Conservation (phyloP, 805 yeast genomes). For the Clavispora santaluciae region DNA sequence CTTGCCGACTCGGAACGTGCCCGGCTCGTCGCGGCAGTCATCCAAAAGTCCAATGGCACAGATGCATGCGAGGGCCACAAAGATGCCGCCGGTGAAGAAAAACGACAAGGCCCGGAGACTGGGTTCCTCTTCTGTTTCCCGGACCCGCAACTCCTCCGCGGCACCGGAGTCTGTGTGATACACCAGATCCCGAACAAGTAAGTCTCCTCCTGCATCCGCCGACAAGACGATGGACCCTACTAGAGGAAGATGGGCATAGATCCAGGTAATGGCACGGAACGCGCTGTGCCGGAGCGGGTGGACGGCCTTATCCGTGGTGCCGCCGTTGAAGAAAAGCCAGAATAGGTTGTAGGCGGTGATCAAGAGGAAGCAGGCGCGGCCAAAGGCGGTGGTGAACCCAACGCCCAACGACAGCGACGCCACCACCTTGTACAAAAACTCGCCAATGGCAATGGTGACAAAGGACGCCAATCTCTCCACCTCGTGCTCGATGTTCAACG, state of each 20-base stretch:
- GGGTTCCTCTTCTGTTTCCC: slow-evolving; percentile 21
- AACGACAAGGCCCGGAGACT: slow-evolving; percentile 40
- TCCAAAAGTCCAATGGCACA: slow-evolving; percentile 42
- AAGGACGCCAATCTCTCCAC: slow-evolving; percentile 57
- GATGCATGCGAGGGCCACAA: slow-evolving; percentile 38
- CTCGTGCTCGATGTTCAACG: slow-evolving; percentile 62
- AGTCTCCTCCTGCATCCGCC: slow-evolving; percentile 56
- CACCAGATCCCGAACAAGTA: slow-evolving; percentile 25
- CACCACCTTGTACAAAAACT: slow-evolving; percentile 51
- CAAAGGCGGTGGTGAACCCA: slow-evolving; percentile 41
- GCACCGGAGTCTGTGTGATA: slow-evolving; percentile 2
- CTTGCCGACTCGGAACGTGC: slow-evolving; percentile 25
- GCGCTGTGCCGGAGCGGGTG: slow-evolving; percentile 53
- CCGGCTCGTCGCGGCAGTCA: slow-evolving; percentile 37
- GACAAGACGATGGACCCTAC: slow-evolving; percentile 48
- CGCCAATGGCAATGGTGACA: slow-evolving; percentile 62
- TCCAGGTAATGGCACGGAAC: slow-evolving; percentile 41
- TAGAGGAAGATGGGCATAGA: slow-evolving; percentile 46
- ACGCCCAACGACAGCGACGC: slow-evolving; percentile 43
- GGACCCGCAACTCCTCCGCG: neutral
- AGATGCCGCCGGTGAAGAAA: slow-evolving; percentile 51
- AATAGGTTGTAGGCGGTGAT: slow-evolving; percentile 45
- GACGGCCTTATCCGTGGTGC: slow-evolving; percentile 42
- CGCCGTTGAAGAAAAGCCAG: slow-evolving; percentile 54
- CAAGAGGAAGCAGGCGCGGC: slow-evolving; percentile 46